Evolutionary conservation across 768 basidiomycete genomes (phyloP), one percentile per base, ranked within the genome.

Genomic region (Kwoniella dendrophila): DNA sequence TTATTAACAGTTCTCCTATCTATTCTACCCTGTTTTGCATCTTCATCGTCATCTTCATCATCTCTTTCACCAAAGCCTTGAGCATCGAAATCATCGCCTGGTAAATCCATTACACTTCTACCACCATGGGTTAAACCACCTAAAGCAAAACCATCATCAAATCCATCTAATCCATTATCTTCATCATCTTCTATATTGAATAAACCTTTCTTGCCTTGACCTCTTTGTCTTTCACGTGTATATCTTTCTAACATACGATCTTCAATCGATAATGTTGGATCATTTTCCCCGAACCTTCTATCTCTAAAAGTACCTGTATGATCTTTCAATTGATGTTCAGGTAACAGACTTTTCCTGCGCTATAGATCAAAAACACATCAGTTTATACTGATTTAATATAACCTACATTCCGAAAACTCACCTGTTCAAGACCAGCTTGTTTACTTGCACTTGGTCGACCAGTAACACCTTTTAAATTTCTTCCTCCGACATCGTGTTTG

Each of bases 161-260:
- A 47, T 2, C 58, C 66, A 44, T 72, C 69, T 2, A 58, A 56
- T 36, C 64, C 67, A 4, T 66, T 92, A 64, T 90, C 90, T 62
- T 93, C 79, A 57, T n/a, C n/a, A n/a, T 82, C 82, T 58, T 82
- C 93, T 36, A 98, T 83, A 71, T 94, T 93, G 84, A 96, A 97
- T 12, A 86, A 82, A 8, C 82, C 83, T 41, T 88, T 86, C 79
- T 88, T 90, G n/a, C 86, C 74, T 34, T 78, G 77, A 22, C 72
- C 68, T 22, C 76, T 66, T 51, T 79, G 78, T 62, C 92, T 82
- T 79, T 98, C 94, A 67, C 84, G 84, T 10, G 94, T 97, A 77
- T 97, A 98, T 30, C 96, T 88, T 79, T 95, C 93, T 36, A 97
- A 83, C 88, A 97, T 97, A 64, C 92, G 88, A 68, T 98, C 95